Conservation (phyloP, 306 rosid species). For the Vigna hirtella region DNA sequence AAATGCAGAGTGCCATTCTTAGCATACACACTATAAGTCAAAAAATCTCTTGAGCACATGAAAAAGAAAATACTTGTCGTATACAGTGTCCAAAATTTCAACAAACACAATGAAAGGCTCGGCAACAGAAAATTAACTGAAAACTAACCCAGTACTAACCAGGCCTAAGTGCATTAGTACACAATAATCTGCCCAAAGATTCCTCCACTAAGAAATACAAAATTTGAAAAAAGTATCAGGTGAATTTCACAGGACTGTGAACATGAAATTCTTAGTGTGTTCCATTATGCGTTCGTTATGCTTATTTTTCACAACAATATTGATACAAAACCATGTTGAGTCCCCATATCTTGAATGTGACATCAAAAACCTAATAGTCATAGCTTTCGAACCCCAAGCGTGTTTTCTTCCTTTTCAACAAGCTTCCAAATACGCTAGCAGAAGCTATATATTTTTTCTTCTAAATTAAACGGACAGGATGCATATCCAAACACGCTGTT, state of each 20-base stretch:
- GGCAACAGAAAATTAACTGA: constrained; percentile 21
- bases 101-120: not conserved
- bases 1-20: not conserved
- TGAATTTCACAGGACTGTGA: not conserved
- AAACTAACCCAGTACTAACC: not conserved
- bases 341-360: not conserved
- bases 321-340: not conserved
- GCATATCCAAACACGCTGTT: not conserved
- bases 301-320: not conserved
- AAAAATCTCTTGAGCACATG: not conserved
- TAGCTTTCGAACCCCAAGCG: not conserved
- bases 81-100: constrained; percentile 4
- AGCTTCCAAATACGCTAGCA: not conserved
- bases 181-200: not conserved
- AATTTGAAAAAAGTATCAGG: not conserved
- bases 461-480: not conserved
- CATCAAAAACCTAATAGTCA: not conserved
- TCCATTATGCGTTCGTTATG: not conserved
- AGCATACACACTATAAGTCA: not conserved
- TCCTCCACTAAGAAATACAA: constrained; percentile 14
- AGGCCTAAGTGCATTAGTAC: constrained; percentile 8
- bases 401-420: not conserved
- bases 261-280: not conserved
- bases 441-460: not conserved
- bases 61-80: not conserved